Base-by-base conservation (phyloP, 805 yeast species). In the Lipomyces sp. region DNA sequence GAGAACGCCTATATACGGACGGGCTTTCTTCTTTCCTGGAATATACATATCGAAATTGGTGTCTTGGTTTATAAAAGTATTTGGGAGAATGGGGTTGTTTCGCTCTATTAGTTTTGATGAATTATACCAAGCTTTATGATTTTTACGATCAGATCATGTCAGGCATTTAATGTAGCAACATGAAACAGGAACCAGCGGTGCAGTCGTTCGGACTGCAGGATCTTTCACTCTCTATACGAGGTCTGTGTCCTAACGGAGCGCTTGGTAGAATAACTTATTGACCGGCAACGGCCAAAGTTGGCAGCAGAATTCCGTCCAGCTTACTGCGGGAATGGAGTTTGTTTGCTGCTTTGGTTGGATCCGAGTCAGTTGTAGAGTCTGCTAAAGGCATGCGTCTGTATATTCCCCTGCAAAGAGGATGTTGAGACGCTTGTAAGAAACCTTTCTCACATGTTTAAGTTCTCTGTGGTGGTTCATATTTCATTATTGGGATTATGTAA, bases 171-270 rank as follows among this genome's bases (percentile, higher is more conserved):
- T 11, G 34, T 3, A 30, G 15, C 57, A 10, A 4, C 15, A 11
- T 37, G 15, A 42, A 15, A 7, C n/a, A 42, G 18, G 5, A 11
- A 34, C 72, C 72, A 59, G 72, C 64, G 72, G 63, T 69, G 72
- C 72, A 69, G 72, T 63, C 67, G 33, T 69, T 59, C 18, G 72
- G 67, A 53, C 62, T 69, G 71, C 71, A 68, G 71, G 69, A 61
- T 42, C 54, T 37, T 53, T 62, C 60, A 34, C 53, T 35, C 39
- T 29, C n/a, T 37, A 24, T 24, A 42, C 32, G 29, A 65, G 54
- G 42, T 51, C 56, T 15, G 33, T 37, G 66, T 60, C 67, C 58
- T 70, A 70, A 70, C 72, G 72, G 72, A 70, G 71, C 72, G 65
- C 64, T 51, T 69, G 72, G 72, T 7, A 70, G 66, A 70, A 7